Evolutionary conservation across 192 early-diverging fungal species (phyloP).

Genomic region (Kickxella alabastrina): DNA sequence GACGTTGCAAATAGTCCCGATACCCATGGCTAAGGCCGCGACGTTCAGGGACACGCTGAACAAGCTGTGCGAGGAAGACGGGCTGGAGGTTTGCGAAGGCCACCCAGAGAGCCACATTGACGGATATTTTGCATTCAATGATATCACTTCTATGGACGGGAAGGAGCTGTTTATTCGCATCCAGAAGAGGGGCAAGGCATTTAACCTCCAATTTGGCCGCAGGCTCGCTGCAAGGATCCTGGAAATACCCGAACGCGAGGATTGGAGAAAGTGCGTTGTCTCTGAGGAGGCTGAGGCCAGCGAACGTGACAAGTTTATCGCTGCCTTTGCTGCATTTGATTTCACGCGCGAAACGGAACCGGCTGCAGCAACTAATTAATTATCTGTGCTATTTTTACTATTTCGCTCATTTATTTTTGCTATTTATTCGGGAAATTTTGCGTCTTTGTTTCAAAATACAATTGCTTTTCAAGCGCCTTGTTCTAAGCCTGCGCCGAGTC

Average conservation of each 20-base stretch:
- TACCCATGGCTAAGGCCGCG: slow-evolving; percentile 20
- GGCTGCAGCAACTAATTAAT: too few species aligned
- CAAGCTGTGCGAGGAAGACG: slow-evolving; percentile 19
- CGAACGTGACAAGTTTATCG: slow-evolving; percentile 45
- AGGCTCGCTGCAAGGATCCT: slow-evolving; percentile 64
- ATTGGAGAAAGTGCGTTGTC: slow-evolving; percentile 78
- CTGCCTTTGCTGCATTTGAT: slow-evolving; percentile 37
- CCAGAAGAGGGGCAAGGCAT: slow-evolving; percentile 29
- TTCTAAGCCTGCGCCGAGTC: too few species aligned
- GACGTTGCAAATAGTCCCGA: slow-evolving; percentile 33
- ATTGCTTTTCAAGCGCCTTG: too few species aligned
- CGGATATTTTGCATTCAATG: slow-evolving; percentile 36
- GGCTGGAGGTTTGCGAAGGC: slow-evolving; percentile 7
- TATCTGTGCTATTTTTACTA: not conserved
- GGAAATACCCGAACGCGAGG: slow-evolving; percentile 61
- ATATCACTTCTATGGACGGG: slow-evolving; percentile 1
- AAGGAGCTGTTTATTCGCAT: slow-evolving; percentile 27
- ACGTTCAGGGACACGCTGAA: slow-evolving; percentile 16
- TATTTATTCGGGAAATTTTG: too few species aligned
- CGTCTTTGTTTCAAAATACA: too few species aligned
- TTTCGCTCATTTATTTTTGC: not conserved
- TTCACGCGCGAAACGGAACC: slow-evolving; percentile 42
- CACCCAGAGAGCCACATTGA: slow-evolving; percentile 18
- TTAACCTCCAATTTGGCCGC: slow-evolving; percentile 80
- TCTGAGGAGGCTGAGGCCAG: slow-evolving; percentile 60